Conservation (phyloP, 2,329 filamentous ascomycete species). For the Fulvia fulva region DNA sequence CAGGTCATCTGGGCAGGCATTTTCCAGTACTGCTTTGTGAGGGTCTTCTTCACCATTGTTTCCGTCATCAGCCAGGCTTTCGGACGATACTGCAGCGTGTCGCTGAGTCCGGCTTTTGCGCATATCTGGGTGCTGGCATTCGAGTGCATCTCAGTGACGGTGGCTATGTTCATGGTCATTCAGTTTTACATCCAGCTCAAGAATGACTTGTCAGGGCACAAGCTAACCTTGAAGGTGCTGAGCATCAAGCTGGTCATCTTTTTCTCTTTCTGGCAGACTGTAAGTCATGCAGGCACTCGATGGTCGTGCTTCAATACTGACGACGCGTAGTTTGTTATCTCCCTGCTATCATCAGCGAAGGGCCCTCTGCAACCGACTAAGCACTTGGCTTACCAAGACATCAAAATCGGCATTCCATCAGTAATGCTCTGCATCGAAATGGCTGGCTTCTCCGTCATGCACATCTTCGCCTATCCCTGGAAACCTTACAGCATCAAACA, state of each 20-base stretch:
- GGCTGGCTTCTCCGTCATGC: slow-evolving; percentile 72
- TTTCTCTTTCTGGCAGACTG: slow-evolving; percentile 80
- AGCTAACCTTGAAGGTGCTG: slow-evolving; percentile 73
- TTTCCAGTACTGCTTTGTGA: slow-evolving; percentile 82
- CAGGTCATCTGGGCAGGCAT: slow-evolving; percentile 73
- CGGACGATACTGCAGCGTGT: slow-evolving; percentile 72
- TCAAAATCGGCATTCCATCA: slow-evolving; percentile 76
- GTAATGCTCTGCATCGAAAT: slow-evolving; percentile 80
- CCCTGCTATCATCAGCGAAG: slow-evolving; percentile 56
- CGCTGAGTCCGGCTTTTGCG: slow-evolving; percentile 71
- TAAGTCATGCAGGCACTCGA: slow-evolving; percentile 26
- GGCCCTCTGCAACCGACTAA: slow-evolving; percentile 61
- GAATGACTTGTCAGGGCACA: slow-evolving; percentile 62
- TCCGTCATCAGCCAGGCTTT: slow-evolving; percentile 69
- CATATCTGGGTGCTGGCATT: slow-evolving; percentile 78
- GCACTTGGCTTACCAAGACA: slow-evolving; percentile 65
- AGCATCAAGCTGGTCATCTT: slow-evolving; percentile 91
- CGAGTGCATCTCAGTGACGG: slow-evolving; percentile 66
- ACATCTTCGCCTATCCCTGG: slow-evolving; percentile 80
- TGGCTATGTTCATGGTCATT: slow-evolving; percentile 85
- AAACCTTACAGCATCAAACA: slow-evolving; percentile 57
- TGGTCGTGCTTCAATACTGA: slow-evolving; percentile 8
- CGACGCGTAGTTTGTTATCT: slow-evolving; percentile 50
- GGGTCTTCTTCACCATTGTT: slow-evolving; percentile 73
- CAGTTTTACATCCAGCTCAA: slow-evolving; percentile 81